Evolutionary conservation across 2,329 filamentous ascomycete species (phyloP).

Genomic region (Malbranchea zuffiana): DNA sequence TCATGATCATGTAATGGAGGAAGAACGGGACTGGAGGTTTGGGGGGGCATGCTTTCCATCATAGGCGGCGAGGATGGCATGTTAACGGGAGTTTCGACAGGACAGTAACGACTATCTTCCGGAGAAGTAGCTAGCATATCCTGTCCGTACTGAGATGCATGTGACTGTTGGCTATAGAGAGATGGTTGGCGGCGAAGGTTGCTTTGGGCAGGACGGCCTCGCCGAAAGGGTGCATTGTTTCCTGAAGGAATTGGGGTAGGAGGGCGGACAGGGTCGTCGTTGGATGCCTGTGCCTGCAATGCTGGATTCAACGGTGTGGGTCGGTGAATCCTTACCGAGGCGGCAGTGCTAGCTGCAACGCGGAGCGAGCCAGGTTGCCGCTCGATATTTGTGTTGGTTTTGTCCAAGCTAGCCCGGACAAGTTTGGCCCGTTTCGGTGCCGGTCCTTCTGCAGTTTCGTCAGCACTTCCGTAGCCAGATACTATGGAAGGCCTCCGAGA

Average conservation of each 20-base stretch:
- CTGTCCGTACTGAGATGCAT: constrained; percentile 28
- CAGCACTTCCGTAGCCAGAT: constrained; percentile 59
- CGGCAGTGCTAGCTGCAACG: constrained; percentile 82
- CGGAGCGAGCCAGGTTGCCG: constrained; percentile 67
- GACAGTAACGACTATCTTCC: constrained; percentile 40
- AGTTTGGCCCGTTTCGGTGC: constrained; percentile 70
- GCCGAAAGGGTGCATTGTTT: constrained; percentile 19
- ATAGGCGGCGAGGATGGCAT: constrained; percentile 87
- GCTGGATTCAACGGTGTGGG: constrained; percentile 47
- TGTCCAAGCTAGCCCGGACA: constrained; percentile 60
- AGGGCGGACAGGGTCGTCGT: constrained; percentile 37
- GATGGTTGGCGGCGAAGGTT: constrained; percentile 53
- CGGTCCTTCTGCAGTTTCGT: constrained; percentile 51
- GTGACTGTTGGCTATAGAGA: constrained; percentile 24
- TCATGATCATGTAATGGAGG: constrained; percentile 52
- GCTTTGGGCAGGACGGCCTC: constrained; percentile 34
- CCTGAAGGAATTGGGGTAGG: constrained; percentile 35
- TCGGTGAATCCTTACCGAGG: constrained; percentile 73
- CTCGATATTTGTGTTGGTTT: constrained; percentile 55
- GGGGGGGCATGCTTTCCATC: constrained; percentile 52
- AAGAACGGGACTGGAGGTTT: constrained; percentile 69
- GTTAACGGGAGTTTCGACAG: constrained; percentile 59
- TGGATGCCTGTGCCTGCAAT: constrained; percentile 20
- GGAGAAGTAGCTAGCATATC: constrained; percentile 39
- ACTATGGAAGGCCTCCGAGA: constrained; percentile 30